Base-by-base conservation (phyloP, 257 asterid species). In the Oldenlandia corymbosa region DNA sequence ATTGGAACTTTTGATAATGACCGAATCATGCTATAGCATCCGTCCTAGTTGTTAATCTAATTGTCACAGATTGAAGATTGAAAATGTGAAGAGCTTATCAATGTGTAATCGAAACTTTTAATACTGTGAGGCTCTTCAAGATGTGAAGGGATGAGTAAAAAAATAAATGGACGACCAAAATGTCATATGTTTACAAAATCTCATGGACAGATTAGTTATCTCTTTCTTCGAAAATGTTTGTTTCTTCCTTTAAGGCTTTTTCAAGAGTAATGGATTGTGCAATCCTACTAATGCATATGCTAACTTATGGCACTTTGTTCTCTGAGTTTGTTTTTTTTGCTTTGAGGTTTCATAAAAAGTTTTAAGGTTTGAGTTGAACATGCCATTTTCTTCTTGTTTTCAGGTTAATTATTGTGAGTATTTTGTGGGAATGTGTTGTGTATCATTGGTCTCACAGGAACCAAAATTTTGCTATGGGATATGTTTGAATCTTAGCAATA, bases 401-500 rank as follows among this genome's bases (percentile, higher is more conserved):
- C 3, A 16, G 27, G 60, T 30, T 31, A 37, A 13, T 23, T 53
- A 6, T 53, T 70, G 23, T 24, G 20, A 13, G 36, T 1, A 27
- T 13, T 48, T 11, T 26, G 23, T 64, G 24, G 20, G 10, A 16
- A 24, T 58, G 60, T 32, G 11, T 20, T 16, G 12, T 49, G 1
- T 36, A n/a, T n/a, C 32, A 68, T 13, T 47, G 1, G 60, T 46
- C 30, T 3, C 11, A 27, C 43, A 3, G 26, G n/a, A 5, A 46
- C 26, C 45, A 51, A 27, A 10, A 28, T 23, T 71, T 66, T 34
- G 12, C 1, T 51, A 2, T 42, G 58, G 45, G 4, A n/a, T 2
- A 58, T 39, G 41, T 31, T 45, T 45, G 56, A 30, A 41, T 42
- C 21, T 58, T 64, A 56, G 36, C 64, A 32, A 62, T 31, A 21